A percentile compares a stretch with the other conserved stretches of the same genome.
These are phyloP conservation scores for Pouteria glomerata DNA, from an alignment of 148 eudicot genomes.

Conservation along the genomic window DNA sequence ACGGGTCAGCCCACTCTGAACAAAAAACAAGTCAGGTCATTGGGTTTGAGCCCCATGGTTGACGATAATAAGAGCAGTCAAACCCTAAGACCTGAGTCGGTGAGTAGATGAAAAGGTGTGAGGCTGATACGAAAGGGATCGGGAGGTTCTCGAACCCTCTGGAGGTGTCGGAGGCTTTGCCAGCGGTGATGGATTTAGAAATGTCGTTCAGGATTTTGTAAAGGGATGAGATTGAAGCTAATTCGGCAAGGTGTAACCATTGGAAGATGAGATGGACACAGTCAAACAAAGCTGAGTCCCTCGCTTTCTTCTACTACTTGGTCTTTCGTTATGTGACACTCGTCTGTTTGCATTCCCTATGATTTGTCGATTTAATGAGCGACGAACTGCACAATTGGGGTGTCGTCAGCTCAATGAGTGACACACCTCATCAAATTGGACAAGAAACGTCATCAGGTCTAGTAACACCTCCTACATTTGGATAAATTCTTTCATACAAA, in stretches of 20 bases:
- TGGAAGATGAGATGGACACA: constrained; percentile 49
- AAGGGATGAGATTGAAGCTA: constrained; percentile 51
- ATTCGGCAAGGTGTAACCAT: constrained; percentile 45
- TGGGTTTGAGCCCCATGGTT: constrained; percentile 43
- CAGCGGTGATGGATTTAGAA: constrained; percentile 33
- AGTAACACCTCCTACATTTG: too few species aligned
- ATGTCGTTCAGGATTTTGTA: constrained; percentile 42
- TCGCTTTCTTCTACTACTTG: background rate
- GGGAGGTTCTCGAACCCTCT: constrained; percentile 48
- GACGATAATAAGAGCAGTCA: constrained; percentile 22
- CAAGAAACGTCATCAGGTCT: too few species aligned
- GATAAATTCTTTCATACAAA: too few species aligned
- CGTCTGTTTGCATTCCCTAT: background rate
- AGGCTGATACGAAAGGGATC: constrained; percentile 56
- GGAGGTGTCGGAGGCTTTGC: constrained; percentile 59
- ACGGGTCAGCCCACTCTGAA: too few species aligned
- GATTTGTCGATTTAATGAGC: too few species aligned
- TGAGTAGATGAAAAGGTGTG: constrained; percentile 50
- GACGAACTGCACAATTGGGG: too few species aligned
- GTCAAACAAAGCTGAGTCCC: constrained; percentile 8
- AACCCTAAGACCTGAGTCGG: constrained; percentile 20
- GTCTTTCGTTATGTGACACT: background rate
- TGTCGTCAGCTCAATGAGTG: too few species aligned
- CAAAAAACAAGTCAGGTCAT: too few species aligned
- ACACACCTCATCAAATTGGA: too few species aligned